Conservation (phyloP, 176 grass and related monocot genomes). For the Typha latifolia region DNA sequence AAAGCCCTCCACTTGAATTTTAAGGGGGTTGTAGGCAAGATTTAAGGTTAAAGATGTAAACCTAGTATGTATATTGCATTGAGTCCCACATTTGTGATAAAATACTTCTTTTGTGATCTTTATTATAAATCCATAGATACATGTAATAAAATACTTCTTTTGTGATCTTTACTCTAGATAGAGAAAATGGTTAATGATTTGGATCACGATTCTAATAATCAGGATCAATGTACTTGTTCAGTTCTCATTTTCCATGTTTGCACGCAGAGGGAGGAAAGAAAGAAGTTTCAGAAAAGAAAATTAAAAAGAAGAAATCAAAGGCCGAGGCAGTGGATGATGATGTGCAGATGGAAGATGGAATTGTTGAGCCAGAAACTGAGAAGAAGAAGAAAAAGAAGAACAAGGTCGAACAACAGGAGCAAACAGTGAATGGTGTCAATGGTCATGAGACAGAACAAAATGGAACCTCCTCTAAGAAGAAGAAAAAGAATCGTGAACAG, state of each 20-base stretch:
- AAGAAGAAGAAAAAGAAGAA: conserved; percentile 75
- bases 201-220: too few relatives aligned
- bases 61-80: too few relatives aligned
- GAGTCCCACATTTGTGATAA: too few relatives aligned
- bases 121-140: too few relatives aligned
- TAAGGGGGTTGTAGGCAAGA: too few relatives aligned
- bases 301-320: conserved; percentile 65
- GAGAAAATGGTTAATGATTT: too few relatives aligned
- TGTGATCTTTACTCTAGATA: neutral
- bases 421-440: conserved; percentile 12
- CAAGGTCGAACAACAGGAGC: conserved; percentile 53
- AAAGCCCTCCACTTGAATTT: too few relatives aligned
- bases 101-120: neutral
- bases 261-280: conserved; percentile 20
- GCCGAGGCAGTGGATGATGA: conserved; percentile 22
- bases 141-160: too few relatives aligned
- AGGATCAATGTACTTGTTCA: neutral
- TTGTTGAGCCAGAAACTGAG: conserved; percentile 35
- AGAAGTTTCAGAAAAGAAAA: conserved; percentile 32
- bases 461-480: conserved; percentile 51
- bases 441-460: conserved; percentile 28
- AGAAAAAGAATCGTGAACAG: conserved; percentile 38
- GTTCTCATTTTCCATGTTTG: neutral
- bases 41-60: too few relatives aligned
- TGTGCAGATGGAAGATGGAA: conserved; percentile 51